These are phyloP conservation scores for Syncephalastrum contaminatum DNA, from an alignment of 371 early-diverging fungal species.

Conservation along the genomic window DNA sequence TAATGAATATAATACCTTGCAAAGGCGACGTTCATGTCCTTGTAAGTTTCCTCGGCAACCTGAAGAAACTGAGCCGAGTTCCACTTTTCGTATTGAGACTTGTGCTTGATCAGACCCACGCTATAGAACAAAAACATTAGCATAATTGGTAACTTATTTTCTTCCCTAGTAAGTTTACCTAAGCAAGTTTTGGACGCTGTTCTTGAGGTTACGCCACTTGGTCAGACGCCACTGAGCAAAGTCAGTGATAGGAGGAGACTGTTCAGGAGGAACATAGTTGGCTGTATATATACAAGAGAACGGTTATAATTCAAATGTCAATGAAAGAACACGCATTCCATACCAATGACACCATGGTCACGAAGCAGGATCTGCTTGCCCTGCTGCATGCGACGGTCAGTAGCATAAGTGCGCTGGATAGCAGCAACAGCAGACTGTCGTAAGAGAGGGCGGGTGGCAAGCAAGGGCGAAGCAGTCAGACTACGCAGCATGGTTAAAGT, in stretches of 20 bases:
- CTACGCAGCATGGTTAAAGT: too few species aligned
- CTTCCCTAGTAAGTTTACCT: constrained; percentile 24
- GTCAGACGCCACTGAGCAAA: constrained; percentile 48
- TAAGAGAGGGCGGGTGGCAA: too few species aligned
- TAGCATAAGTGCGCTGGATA: constrained; percentile 16
- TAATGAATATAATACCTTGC: constrained; percentile 40
- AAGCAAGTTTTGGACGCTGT: constrained; percentile 46
- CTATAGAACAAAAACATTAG: constrained; percentile 19
- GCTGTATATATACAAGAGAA: constrained; percentile 21
- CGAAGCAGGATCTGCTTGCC: constrained; percentile 40
- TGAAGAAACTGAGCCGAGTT: constrained; percentile 51
- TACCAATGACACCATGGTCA: constrained; percentile 54
- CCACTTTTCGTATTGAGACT: constrained; percentile 53
- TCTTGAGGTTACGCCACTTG: constrained; percentile 51
- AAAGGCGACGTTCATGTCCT: constrained; percentile 73
- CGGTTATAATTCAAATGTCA: too few species aligned
- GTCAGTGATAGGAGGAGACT: constrained; percentile 44
- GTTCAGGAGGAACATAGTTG: constrained; percentile 51
- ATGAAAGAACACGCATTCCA: not conserved
- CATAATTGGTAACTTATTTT: not conserved
- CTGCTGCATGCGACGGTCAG: constrained; percentile 5
- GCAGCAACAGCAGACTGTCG: constrained; percentile 1
- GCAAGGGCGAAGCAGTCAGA: too few species aligned
- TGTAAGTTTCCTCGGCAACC: constrained; percentile 62
- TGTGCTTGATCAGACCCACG: constrained; percentile 50